Base-by-base conservation (phyloP, 2,329 filamentous ascomycete species). In the Byssoonygena ceratinophila region DNA sequence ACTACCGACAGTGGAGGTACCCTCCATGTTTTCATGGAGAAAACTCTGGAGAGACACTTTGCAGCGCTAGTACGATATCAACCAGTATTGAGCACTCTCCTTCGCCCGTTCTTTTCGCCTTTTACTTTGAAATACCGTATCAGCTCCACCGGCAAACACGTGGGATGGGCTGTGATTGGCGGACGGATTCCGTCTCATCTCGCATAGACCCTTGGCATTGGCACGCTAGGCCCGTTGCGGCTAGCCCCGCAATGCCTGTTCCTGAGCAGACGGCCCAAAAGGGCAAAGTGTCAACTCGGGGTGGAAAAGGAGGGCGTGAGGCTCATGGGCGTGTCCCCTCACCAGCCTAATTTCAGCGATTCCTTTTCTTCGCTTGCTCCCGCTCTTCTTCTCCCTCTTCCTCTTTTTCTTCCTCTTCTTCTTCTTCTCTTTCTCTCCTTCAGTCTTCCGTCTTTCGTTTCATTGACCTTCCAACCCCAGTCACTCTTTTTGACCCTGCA, bases 401-500 rank as follows among this genome's bases (percentile, higher is more conserved):
- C 27, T 54, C 41, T 52, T 53, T 16, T 51, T 57, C 54, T 51
- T 51, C 46, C 43, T 31, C 25, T 48, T 44, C 50, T 57, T 52
- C 49, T 52, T 34, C 44, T 29, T 23, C 40, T 46, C 44, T 20
- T 52, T 52, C 50, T 48, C 45, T 55, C 52, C 54, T 52, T 41
- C 34, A 52, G 45, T 37, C 46, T 36, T 25, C 50, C 46, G 51
- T 55, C 56, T 43, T 46, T 58, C 52, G 12, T 48, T n/a, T 37
- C 22, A 25, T 32, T 50, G 12, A 46, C 46, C 50, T 32, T 32
- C 51, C 52, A 62, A 53, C 55, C 52, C 51, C 50, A 59, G 54
- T 64, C 63, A 54, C 53, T 64, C 58, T 51, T 60, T n/a, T 61
- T 54, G 36, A 51, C 40, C 36, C 36, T 14, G n/a, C n/a, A n/a